These are phyloP conservation scores for Pythium myriotylum DNA, from an alignment of 352 stramenopile genomes.

Conservation along the genomic window DNA sequence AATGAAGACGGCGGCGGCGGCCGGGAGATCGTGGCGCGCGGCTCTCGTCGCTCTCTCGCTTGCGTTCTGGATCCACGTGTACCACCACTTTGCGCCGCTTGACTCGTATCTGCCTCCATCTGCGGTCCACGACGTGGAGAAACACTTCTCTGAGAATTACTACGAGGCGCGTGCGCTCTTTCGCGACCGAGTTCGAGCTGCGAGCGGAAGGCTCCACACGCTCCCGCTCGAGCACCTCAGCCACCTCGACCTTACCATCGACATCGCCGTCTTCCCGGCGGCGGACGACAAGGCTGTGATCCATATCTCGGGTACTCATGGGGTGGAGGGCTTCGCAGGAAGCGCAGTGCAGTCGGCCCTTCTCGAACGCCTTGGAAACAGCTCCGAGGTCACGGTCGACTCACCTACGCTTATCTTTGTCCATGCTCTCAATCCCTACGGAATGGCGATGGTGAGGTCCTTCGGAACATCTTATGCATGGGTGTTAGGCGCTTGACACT, in stretches of 20 bases:
- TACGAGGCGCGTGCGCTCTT: conserved; percentile 32
- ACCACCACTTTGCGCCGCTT: conserved; percentile 18
- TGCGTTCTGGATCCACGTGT: conserved; percentile 13
- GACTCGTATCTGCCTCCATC: conserved; percentile 21
- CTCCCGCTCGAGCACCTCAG: conserved; percentile 15
- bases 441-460: conserved; percentile 55
- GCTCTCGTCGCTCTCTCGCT: conserved; percentile 4
- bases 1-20: not conserved
- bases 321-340: conserved; percentile 34
- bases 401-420: conserved; percentile 71
- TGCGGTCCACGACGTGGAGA: not conserved
- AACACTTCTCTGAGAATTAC: conserved; percentile 27
- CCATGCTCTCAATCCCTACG: conserved; percentile 83
- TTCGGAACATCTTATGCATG: not conserved
- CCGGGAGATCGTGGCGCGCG: not conserved
- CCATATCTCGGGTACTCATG: conserved; percentile 46
- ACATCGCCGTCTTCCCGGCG: conserved; percentile 30
- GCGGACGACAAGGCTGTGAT: conserved; percentile 18
- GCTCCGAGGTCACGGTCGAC: conserved; percentile 4
- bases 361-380: conserved; percentile 16
- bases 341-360: conserved; percentile 52
- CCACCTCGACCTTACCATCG: conserved; percentile 34
- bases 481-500: not conserved
- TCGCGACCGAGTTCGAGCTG: conserved; percentile 2
- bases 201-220: conserved; percentile 20